Conservation (phyloP, 1,284 basidiomycete species). For the Uromyces viciae-fabae region DNA sequence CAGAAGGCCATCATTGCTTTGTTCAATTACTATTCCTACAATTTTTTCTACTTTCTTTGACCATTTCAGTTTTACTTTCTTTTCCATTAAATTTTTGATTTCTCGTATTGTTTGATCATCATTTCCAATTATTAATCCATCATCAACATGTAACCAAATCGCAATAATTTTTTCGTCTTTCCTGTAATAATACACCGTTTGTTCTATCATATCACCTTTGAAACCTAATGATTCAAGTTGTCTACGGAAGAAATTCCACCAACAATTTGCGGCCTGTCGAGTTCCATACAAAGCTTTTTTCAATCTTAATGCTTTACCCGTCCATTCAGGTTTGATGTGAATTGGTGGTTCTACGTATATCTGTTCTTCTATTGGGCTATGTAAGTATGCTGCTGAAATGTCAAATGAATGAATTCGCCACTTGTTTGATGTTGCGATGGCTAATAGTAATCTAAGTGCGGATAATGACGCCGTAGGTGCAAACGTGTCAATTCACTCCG, state of each 20-base stretch:
- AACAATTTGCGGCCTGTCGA: not conserved
- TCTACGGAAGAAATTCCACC: constrained; percentile 3
- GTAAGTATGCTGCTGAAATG: not conserved
- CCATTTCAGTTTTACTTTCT: not conserved
- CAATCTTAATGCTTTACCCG: not conserved
- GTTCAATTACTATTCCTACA: not conserved
- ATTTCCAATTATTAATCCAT: not conserved
- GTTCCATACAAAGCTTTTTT: constrained; percentile 11
- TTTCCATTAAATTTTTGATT: not conserved
- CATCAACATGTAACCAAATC: constrained; percentile 7
- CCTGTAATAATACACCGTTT: not conserved
- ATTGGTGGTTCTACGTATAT: constrained; percentile 12
- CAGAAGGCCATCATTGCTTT: not conserved
- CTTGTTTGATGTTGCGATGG: not conserved
- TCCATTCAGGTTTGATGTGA: not conserved
- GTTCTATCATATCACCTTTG: not conserved
- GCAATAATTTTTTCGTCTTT: not conserved
- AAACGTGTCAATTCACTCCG: not conserved
- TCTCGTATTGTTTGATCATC: not conserved
- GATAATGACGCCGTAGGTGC: constrained; percentile 7
- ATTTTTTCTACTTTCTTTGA: not conserved
- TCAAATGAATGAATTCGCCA: constrained; percentile 13
- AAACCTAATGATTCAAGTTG: not conserved
- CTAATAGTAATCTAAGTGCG: not conserved
- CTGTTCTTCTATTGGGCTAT: constrained; percentile 20